Evolutionary conservation across 73 alveolate genomes (phyloP).

Genomic region (Tetrahymena elliotti): DNA sequence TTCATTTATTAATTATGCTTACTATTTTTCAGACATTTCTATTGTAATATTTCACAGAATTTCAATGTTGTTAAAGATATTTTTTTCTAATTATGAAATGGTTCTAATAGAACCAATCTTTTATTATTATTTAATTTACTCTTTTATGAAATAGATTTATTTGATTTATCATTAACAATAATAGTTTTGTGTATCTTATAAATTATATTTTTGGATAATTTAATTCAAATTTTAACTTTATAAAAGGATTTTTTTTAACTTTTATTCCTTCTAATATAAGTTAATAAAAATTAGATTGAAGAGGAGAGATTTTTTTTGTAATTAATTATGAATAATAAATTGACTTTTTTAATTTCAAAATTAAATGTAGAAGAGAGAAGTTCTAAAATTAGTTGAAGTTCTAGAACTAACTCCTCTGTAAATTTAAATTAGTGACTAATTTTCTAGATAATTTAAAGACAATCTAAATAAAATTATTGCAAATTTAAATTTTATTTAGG

Average conservation of each 20-base stretch:
- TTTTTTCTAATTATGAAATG: neutral
- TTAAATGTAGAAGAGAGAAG: neutral
- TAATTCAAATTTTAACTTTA: too few species aligned
- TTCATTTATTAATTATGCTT: neutral
- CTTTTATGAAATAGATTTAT: neutral
- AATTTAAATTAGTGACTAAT: neutral
- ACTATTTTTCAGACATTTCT: neutral
- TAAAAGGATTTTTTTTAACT: too few species aligned
- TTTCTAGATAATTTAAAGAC: neutral
- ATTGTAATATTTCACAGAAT: neutral
- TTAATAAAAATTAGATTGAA: neutral
- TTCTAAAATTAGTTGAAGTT: neutral
- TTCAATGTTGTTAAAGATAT: neutral
- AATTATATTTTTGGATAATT: too few species aligned
- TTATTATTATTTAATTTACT: neutral
- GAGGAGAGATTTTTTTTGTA: neutral
- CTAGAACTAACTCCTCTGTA: neutral
- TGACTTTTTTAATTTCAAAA: neutral
- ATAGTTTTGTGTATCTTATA: neutral
- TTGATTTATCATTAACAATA: too few species aligned
- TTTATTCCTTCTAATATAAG: too few species aligned
- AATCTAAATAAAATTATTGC: neutral
- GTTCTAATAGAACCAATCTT: neutral
- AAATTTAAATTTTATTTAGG: neutral
- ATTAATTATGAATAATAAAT: neutral